Evolutionary conservation across 257 asterid species (phyloP).

Genomic region (Knoxia roxburghii): DNA sequence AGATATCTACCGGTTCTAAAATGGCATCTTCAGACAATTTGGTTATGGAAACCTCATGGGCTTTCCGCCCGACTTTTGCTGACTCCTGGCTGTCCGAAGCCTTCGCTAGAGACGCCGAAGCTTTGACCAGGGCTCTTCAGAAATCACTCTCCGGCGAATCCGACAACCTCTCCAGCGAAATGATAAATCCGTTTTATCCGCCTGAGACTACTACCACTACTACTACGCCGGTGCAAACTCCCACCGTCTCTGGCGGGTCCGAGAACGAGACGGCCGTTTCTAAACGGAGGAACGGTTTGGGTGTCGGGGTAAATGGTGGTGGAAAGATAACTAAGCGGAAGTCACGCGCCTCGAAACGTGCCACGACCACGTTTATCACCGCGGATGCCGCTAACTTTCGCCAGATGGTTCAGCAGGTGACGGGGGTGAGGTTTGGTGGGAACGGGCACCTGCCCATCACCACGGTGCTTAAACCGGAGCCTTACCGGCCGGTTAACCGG

Average conservation of each 20-base stretch:
- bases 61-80: constrained; percentile 40
- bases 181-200: constrained; percentile 29
- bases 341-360: constrained; percentile 70
- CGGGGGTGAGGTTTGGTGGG: constrained; percentile 57
- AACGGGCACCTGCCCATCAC: constrained; percentile 27
- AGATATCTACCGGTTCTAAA: background rate
- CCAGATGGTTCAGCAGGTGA: constrained; percentile 94
- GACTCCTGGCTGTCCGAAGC: constrained; percentile 61
- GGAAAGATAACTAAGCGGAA: constrained; percentile 65
- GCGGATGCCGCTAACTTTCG: constrained; percentile 87
- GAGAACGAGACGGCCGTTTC: constrained; percentile 46
- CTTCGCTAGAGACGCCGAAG: constrained; percentile 48
- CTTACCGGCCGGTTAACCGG: constrained; percentile 35
- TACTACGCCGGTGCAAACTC: constrained; percentile 30
- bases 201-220: constrained; percentile 16
- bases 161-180: constrained; percentile 36
- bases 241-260: constrained; percentile 53
- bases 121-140: constrained; percentile 54
- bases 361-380: constrained; percentile 68
- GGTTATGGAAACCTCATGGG: constrained; percentile 62
- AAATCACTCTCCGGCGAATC: constrained; percentile 30
- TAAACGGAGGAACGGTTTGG: constrained; percentile 19
- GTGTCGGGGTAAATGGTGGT: constrained; percentile 30
- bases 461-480: constrained; percentile 57
- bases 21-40: constrained; percentile 64